A percentile compares a stretch with the other conserved stretches of the same genome.
Evolutionary conservation across 2,329 filamentous ascomycete genomes (phyloP).

Genomic region (Eutypella sp.): DNA sequence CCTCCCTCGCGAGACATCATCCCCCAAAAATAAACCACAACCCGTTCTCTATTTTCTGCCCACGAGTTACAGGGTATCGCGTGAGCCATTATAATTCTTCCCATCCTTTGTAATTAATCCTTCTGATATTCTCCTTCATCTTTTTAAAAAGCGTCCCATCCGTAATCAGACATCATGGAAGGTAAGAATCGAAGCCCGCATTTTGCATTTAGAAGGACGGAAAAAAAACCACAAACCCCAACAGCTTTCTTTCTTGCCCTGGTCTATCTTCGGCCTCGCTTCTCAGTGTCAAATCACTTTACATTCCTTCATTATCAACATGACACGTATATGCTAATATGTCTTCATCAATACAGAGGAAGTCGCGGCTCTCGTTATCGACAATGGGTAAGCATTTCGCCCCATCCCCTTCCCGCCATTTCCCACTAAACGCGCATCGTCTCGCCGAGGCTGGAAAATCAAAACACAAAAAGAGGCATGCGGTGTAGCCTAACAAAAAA

Average conservation of each 20-base stretch:
- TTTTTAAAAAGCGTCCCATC: slow-evolving; percentile 29
- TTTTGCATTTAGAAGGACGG: too few relatives aligned
- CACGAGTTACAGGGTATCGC: neutral
- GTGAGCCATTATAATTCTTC: neutral
- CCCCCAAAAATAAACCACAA: neutral
- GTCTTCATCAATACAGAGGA: slow-evolving; percentile 68
- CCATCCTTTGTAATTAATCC: slow-evolving; percentile 8
- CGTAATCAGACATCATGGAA: slow-evolving; percentile 54
- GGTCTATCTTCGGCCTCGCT: too few relatives aligned
- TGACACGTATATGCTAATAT: slow-evolving; percentile 36
- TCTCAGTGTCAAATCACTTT: too few relatives aligned
- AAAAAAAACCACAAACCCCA: too few relatives aligned
- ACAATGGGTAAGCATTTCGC: slow-evolving; percentile 96
- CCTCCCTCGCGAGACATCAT: neutral
- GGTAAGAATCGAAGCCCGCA: slow-evolving; percentile 45
- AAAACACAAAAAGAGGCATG: neutral
- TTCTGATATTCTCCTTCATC: slow-evolving; percentile 19
- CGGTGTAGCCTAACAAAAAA: too few relatives aligned
- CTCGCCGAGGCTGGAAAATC: neutral
- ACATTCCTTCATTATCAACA: too few relatives aligned
- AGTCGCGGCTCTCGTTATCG: slow-evolving; percentile 99
- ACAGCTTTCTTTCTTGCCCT: too few relatives aligned
- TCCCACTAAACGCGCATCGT: slow-evolving; percentile 1
- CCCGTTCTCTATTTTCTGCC: slow-evolving; percentile 2
- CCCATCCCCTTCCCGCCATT: slow-evolving; percentile 32